Evolutionary conservation across 768 basidiomycete species (phyloP).

Genomic region (Pisolithus tinctorius): DNA sequence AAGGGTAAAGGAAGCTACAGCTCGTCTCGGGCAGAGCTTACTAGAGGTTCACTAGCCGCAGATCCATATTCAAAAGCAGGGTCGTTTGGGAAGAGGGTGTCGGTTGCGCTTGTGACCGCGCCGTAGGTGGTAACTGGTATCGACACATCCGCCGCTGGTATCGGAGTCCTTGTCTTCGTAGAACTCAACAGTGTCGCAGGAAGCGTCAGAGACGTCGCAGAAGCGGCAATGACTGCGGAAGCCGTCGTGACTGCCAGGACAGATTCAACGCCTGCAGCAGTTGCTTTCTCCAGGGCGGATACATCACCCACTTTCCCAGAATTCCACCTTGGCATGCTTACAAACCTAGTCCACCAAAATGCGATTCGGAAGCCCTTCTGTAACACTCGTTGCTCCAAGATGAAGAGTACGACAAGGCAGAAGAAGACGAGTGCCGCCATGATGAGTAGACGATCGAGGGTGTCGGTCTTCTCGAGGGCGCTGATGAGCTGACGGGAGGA

Average conservation of each 20-base stretch:
- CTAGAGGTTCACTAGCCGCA: neutral
- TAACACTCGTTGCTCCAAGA: constrained; percentile 81
- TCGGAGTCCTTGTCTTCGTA: neutral
- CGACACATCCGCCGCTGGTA: neutral
- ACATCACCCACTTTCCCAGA: neutral
- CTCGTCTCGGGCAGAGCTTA: neutral
- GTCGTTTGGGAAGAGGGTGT: too few species aligned
- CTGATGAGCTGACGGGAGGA: constrained; percentile 84
- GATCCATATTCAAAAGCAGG: too few species aligned
- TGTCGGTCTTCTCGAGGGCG: constrained; percentile 83
- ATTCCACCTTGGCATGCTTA: constrained; percentile 18
- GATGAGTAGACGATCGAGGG: constrained; percentile 86
- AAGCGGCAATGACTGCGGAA: neutral
- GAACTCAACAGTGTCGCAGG: neutral
- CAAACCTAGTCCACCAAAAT: constrained; percentile 82
- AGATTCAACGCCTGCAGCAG: neutral
- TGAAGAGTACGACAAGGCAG: constrained; percentile 73
- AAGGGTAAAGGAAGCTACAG: neutral
- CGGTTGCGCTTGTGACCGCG: too few species aligned
- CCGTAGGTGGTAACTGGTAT: neutral
- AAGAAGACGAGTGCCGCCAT: constrained; percentile 78
- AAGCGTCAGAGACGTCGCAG: neutral
- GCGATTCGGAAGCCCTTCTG: constrained; percentile 74
- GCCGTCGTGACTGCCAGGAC: neutral
- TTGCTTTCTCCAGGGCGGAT: neutral